Percentiles rank a stretch among this genome's conserved stretches.
Evolutionary conservation across 1,284 basidiomycete species (phyloP).

Genomic region (Butyriboletus appendiculatus): DNA sequence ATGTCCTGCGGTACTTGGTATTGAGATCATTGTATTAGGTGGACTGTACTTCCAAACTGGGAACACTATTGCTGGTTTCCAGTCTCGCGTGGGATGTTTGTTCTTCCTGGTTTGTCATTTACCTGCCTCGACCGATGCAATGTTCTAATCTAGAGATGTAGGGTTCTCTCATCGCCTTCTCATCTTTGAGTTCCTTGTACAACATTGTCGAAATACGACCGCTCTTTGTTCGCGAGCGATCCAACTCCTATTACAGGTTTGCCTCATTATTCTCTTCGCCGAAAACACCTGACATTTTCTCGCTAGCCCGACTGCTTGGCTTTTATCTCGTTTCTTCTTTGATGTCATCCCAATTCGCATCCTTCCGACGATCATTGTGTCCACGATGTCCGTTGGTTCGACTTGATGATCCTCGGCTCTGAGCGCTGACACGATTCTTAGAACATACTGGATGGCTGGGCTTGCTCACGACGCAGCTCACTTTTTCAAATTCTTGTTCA

Average conservation of each 20-base stretch:
- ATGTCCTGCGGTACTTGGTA: neutral
- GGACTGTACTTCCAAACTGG: constrained; percentile 83
- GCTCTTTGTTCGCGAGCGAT: constrained; percentile 85
- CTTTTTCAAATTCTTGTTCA: constrained; percentile 84
- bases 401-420: neutral
- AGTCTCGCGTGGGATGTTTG: constrained; percentile 85
- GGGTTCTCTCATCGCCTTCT: constrained; percentile 87
- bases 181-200: constrained; percentile 83
- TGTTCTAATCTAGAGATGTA: constrained; percentile 29
- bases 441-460: constrained; percentile 93
- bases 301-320: constrained; percentile 78
- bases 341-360: constrained; percentile 85
- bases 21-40: constrained; percentile 42
- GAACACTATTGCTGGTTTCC: constrained; percentile 86
- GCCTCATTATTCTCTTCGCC: constrained; percentile 9
- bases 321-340: constrained; percentile 81
- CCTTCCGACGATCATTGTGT: constrained; percentile 81
- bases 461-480: constrained; percentile 65
- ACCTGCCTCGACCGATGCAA: neutral
- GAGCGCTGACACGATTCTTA: constrained; percentile 34
- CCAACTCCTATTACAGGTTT: constrained; percentile 77
- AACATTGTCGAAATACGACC: constrained; percentile 81
- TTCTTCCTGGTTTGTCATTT: constrained; percentile 80
- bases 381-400: constrained; percentile 61
- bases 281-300: constrained; percentile 11